phyloP scores from a whole-genome alignment of 2,329 filamentous ascomycete species.

The Endothia cerciana region DNA sequence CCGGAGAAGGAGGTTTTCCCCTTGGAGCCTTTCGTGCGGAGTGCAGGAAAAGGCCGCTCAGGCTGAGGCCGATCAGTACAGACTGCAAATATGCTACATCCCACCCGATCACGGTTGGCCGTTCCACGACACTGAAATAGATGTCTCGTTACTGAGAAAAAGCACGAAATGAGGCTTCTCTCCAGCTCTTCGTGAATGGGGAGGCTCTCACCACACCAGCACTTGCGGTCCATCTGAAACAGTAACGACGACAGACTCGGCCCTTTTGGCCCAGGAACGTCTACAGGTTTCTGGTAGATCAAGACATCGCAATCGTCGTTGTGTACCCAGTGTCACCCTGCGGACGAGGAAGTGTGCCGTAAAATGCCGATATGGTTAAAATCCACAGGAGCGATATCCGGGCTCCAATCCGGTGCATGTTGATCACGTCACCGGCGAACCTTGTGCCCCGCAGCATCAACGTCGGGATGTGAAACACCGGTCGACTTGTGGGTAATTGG shows the following conservation, averaged over 20 bases:
- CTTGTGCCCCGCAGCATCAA: neutral
- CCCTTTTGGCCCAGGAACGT: neutral
- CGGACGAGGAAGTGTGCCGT: neutral
- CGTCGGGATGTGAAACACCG: neutral
- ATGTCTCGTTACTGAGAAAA: neutral
- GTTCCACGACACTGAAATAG: neutral
- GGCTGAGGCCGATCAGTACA: neutral
- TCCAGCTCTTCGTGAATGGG: neutral
- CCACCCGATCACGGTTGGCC: neutral
- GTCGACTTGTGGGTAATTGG: neutral
- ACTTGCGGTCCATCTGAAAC: neutral
- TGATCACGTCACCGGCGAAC: conserved; percentile 27
- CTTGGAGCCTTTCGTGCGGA: conserved; percentile 55
- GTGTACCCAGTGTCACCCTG: neutral
- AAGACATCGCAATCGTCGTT: no score
- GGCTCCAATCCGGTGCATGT: conserved; percentile 9
- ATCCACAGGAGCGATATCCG: neutral
- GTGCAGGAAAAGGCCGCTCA: conserved; percentile 39
- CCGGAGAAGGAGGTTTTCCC: conserved; percentile 59
- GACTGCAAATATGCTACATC: neutral
- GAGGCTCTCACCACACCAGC: neutral
- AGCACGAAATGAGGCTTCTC: neutral
- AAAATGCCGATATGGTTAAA: neutral
- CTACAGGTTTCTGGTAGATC: neutral
- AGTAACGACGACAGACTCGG: neutral